Base-by-base conservation (phyloP, 768 basidiomycete species). In the Vishniacozyma victoriae region DNA sequence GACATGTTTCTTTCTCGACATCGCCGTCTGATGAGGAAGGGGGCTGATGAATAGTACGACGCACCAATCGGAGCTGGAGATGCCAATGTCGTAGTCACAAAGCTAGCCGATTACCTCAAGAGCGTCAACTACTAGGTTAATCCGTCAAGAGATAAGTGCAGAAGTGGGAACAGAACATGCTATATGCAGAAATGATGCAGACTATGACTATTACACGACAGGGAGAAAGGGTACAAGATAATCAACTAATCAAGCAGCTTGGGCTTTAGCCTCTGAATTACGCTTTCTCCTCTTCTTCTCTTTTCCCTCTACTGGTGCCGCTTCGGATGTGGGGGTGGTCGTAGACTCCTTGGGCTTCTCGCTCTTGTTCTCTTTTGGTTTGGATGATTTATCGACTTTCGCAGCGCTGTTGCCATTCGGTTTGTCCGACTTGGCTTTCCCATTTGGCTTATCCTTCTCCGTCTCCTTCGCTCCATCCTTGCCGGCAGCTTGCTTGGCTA, bases 61-160 rank as follows among this genome's bases (percentile, higher is more conserved):
- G 74, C 76, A 4, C 87, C 87, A 0, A 64, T 69, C 33, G 84
- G 85, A 66, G 82, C 81, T 2, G 59, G 74, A 14, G 90, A 92
- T 68, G 76, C 79, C 15, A 84, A 80, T 18, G 63, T 77, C 14
- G 55, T 86, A 29, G 85, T 85, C 33, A 82, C 85, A 70, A 64
- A 60, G 4, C 74, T 92, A 19, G 88, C 82, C 26, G 85, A 90
- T 71, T 89, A 91, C 72, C 78, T 95, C 66, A 84, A 67, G 44
- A 52, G 60, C 25, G 62, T 64, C 25, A 58, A 55, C 33, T 71
- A 67, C 50, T 71, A 62, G 46, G 24, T 15, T n/a, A n/a, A n/a
- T n/a, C n/a, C n/a, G n/a, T n/a, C n/a, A n/a, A n/a, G n/a, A n/a
- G n/a, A n/a, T n/a, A n/a, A n/a, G n/a, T n/a, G n/a, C n/a, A 14